Percentiles rank a stretch among this genome's conserved stretches.
Evolutionary conservation across 2,329 filamentous ascomycete genomes (phyloP).

Genomic region (Alternaria arborescens): DNA sequence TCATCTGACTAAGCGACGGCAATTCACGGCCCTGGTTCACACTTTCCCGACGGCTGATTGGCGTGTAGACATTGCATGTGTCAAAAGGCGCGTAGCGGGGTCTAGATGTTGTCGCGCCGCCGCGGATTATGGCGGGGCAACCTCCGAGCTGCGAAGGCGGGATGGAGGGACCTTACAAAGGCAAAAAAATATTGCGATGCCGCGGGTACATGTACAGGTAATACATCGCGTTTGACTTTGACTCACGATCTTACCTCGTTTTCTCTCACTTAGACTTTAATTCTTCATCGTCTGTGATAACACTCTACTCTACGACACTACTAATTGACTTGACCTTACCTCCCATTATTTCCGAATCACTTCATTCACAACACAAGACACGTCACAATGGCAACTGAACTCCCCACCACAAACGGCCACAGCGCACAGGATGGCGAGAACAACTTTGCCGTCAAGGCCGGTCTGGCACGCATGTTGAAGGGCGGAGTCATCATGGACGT

Average conservation of each 20-base stretch:
- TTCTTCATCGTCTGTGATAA: background rate
- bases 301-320: constrained; percentile 1
- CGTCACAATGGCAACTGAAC: constrained; percentile 56
- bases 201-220: constrained; percentile 30
- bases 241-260: constrained; percentile 20
- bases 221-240: constrained; percentile 33
- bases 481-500: constrained; percentile 99
- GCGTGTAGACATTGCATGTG: constrained; percentile 27
- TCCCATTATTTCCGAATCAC: background rate
- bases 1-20: constrained; percentile 33
- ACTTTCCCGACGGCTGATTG: constrained; percentile 24
- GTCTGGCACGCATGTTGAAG: constrained; percentile 97
- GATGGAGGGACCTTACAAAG: constrained; percentile 26
- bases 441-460: constrained; percentile 90
- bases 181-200: constrained; percentile 43
- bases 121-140: constrained; percentile 25
- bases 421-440: constrained; percentile 56
- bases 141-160: constrained; percentile 24
- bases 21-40: constrained; percentile 31
- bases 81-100: constrained; percentile 34
- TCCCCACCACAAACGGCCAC: constrained; percentile 58
- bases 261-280: constrained; percentile 11
- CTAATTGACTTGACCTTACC: constrained; percentile 5
- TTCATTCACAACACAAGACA: constrained; percentile 1
- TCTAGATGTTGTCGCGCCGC: constrained; percentile 19